Base-by-base conservation (phyloP, 2,329 filamentous ascomycete genomes). In the Fusarium pseudocircinatum region DNA sequence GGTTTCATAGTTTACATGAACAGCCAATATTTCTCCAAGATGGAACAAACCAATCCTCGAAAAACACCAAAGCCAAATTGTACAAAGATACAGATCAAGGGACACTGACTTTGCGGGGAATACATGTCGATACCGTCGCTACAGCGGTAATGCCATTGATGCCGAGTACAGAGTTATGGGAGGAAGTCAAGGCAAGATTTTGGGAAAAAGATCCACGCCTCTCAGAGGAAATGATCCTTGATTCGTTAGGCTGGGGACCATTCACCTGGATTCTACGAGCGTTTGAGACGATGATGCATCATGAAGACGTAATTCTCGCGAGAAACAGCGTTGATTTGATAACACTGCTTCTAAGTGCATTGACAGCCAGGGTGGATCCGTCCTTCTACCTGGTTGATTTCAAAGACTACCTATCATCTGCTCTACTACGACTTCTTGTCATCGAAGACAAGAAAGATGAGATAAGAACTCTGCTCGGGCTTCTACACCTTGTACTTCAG, bases 381-480 rank as follows among this genome's bases (percentile, higher is more conserved):
- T 30, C 0, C 9, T 1, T 2, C 4, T 13, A 26, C 24, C 5
- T 26, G 16, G 4, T 9, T 0, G 24, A 14, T 14, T 44, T 44
- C 12, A 14, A 4, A 20, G 7, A 44, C 11, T 44, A 44, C 24
- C 7, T 44, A 14, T 26, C 42, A 26, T 44, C 4, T 44, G 16
- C 42, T 26, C 24, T 26, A 0, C 0, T 26, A 6, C 24, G 16
- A 9, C 7, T 6, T 26, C 42, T 44, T 26, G 16, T 4, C 7
- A 1, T 26, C 0, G 0, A 44, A 9, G 24, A 14, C 0, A 44
- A 26, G 42, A 13, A 26, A 13, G 16, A 44, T 0, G 16, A 26
- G 7, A 44, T 9, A 13, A 44, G 3, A 20, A 26, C 3, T 26
- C 16, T 44, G 24, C 16, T 44, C 4, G 0, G 2, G 12, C 42